Evolutionary conservation across 1,284 basidiomycete species (phyloP).

Genomic region (Ustilago trichophora): DNA sequence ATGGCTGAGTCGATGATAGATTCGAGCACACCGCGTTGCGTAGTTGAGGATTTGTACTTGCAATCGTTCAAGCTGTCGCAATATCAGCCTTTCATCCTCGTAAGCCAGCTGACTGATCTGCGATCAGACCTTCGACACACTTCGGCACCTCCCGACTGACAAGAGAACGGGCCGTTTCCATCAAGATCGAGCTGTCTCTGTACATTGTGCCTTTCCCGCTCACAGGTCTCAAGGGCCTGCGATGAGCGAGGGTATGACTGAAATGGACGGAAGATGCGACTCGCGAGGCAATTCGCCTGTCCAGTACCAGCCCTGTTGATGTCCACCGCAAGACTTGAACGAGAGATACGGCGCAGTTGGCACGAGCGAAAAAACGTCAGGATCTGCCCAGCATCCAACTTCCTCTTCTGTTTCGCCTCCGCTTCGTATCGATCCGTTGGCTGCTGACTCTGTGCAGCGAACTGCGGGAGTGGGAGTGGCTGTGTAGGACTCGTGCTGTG

Average conservation of each 20-base stretch:
- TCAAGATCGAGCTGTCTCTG: too few species aligned
- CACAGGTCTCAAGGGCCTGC: not conserved
- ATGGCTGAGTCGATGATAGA: too few species aligned
- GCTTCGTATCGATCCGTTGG: not conserved
- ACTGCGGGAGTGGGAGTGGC: not conserved
- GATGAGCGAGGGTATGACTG: conserved; percentile 6
- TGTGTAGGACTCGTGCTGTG: conserved; percentile 10
- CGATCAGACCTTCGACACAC: too few species aligned
- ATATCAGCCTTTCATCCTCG: too few species aligned
- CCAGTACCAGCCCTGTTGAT: conserved; percentile 23
- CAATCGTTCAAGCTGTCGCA: too few species aligned
- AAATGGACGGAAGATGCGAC: not conserved
- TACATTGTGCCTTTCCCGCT: too few species aligned
- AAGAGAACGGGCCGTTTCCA: too few species aligned
- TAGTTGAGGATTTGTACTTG: too few species aligned
- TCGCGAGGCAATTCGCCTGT: conserved; percentile 34
- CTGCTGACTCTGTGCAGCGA: not conserved
- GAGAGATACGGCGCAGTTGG: conserved; percentile 19
- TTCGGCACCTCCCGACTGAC: too few species aligned
- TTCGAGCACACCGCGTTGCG: too few species aligned
- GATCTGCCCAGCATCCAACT: conserved; percentile 36
- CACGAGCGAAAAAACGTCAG: conserved; percentile 34
- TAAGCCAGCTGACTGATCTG: too few species aligned
- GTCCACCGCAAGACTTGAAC: conserved; percentile 12
- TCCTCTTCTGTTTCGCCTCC: not conserved